A percentile compares a stretch with the other conserved stretches of the same genome.
Evolutionary conservation across 768 basidiomycete genomes (phyloP).

Genomic region (Serendipita sp.): DNA sequence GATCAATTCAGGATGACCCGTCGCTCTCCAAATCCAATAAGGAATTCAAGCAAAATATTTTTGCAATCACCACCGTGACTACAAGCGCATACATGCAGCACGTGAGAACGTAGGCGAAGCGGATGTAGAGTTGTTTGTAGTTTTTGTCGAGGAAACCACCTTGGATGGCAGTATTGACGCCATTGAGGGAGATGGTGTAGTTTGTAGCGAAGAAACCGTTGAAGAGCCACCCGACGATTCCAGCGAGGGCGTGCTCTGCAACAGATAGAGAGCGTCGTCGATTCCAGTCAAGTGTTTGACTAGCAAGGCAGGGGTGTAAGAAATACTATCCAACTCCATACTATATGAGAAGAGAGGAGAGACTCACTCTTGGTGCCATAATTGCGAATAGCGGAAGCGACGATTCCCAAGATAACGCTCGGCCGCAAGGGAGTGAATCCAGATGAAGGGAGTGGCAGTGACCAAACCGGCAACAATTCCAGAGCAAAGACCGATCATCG

Average conservation of each 20-base stretch:
- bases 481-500: constrained; percentile 83
- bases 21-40: too few relatives aligned
- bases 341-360: neutral
- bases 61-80: too few relatives aligned
- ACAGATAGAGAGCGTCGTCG: too few relatives aligned
- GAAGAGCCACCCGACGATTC: constrained; percentile 53
- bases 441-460: constrained; percentile 70
- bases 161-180: constrained; percentile 32
- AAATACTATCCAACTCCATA: constrained; percentile 5
- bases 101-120: constrained; percentile 41
- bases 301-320: constrained; percentile 16
- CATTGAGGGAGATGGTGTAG: constrained; percentile 50
- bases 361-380: constrained; percentile 64
- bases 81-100: too few relatives aligned
- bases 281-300: constrained; percentile 32
- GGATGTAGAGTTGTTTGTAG: constrained; percentile 63
- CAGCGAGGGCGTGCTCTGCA: constrained; percentile 25
- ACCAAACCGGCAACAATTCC: constrained; percentile 82
- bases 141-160: constrained; percentile 64
- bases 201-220: constrained; percentile 63
- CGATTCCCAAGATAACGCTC: constrained; percentile 48
- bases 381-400: constrained; percentile 35
- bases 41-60: too few relatives aligned
- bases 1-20: too few relatives aligned
- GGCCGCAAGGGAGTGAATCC: constrained; percentile 70